These are phyloP conservation scores for Sphaerobolus stellatus DNA, from an alignment of 1,284 basidiomycete genomes.

Conservation along the genomic window DNA sequence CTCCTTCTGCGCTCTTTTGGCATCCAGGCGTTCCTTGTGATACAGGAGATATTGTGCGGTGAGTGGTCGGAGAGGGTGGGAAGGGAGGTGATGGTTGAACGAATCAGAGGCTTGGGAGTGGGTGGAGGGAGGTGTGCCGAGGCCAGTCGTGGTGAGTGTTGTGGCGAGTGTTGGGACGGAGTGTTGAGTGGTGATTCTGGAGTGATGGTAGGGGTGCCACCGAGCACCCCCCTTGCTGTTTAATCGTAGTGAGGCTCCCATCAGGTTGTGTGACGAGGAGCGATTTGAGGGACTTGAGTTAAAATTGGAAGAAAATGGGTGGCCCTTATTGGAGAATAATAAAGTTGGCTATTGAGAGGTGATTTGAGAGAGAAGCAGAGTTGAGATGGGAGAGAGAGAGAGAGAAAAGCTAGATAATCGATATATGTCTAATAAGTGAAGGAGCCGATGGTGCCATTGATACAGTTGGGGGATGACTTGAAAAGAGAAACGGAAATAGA, in stretches of 20 bases:
- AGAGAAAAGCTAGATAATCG: slow-evolving; percentile 2
- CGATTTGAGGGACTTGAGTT: background rate
- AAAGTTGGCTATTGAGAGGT: background rate
- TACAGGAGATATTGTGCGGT: background rate
- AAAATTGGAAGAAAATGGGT: background rate
- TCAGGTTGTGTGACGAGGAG: background rate
- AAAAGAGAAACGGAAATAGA: background rate
- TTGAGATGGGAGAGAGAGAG: background rate
- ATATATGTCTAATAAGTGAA: slow-evolving; percentile 12
- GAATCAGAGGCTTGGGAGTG: slow-evolving; percentile 1
- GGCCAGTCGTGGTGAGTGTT: background rate
- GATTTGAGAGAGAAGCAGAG: background rate
- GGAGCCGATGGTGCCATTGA: slow-evolving; percentile 13
- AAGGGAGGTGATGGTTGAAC: background rate
- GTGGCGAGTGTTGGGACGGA: background rate
- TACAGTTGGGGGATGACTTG: slow-evolving; percentile 9
- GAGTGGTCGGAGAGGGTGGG: background rate
- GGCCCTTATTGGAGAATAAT: background rate
- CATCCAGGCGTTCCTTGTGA: slow-evolving; percentile 9
- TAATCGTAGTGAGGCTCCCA: background rate
- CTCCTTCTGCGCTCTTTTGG: slow-evolving; percentile 12
- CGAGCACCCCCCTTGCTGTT: slow-evolving; percentile 4
- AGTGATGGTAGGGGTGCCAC: slow-evolving; percentile 11
- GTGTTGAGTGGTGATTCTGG: background rate
- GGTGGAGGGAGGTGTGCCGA: slow-evolving; percentile 7